Evolutionary conservation across 2,329 filamentous ascomycete species (phyloP).

Genomic region (Epichloe gansuensis): DNA sequence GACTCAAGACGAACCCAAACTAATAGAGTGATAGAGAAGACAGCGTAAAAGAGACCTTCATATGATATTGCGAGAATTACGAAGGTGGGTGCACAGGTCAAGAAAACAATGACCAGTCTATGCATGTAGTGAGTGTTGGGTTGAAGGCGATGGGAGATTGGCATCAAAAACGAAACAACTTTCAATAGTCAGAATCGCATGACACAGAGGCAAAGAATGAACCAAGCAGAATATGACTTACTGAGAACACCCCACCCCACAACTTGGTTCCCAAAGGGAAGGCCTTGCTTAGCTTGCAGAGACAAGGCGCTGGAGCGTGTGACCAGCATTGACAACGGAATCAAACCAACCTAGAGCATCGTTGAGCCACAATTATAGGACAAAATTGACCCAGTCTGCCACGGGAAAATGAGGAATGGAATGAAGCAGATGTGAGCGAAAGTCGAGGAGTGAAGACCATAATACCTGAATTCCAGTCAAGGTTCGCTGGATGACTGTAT

Average conservation of each 20-base stretch:
- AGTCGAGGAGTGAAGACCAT: background rate
- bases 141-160: slow-evolving; percentile 67
- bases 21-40: slow-evolving; percentile 70
- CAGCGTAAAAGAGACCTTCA: slow-evolving; percentile 90
- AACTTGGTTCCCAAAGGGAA: slow-evolving; percentile 78
- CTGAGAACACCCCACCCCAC: slow-evolving; percentile 72
- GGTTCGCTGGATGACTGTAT: slow-evolving; percentile 35
- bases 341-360: slow-evolving; percentile 51
- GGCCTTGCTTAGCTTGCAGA: slow-evolving; percentile 69
- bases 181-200: background rate
- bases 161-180: slow-evolving; percentile 66
- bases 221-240: slow-evolving; percentile 25
- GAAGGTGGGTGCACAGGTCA: slow-evolving; percentile 86
- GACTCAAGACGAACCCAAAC: slow-evolving; percentile 82
- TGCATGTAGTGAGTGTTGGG: slow-evolving; percentile 85
- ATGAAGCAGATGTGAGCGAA: background rate
- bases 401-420: slow-evolving; percentile 6
- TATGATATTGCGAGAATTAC: slow-evolving; percentile 96
- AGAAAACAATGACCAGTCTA: slow-evolving; percentile 75
- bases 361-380: background rate
- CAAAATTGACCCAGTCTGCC: background rate
- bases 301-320: slow-evolving; percentile 79
- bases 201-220: background rate
- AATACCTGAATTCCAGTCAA: slow-evolving; percentile 56
- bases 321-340: slow-evolving; percentile 70